Evolutionary conservation across 768 basidiomycete genomes (phyloP).

Genomic region (Phanerochaete carnosa): DNA sequence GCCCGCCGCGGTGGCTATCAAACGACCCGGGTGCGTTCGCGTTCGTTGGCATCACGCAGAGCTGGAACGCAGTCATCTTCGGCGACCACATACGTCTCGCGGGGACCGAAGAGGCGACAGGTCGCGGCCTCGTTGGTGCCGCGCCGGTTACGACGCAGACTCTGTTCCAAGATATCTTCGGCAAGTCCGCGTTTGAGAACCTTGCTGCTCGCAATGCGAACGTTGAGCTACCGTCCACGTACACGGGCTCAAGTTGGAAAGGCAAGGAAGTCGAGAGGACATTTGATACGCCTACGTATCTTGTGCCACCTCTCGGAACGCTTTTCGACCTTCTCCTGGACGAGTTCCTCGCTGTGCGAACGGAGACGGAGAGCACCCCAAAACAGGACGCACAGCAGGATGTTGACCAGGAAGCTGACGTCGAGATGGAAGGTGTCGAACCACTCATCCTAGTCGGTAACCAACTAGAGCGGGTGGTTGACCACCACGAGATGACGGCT

Average conservation of each 20-base stretch:
- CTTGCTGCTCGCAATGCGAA: constrained; percentile 17
- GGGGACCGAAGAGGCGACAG: constrained; percentile 40
- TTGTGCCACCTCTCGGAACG: constrained; percentile 68
- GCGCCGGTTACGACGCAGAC: constrained; percentile 40
- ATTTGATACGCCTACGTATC: constrained; percentile 71
- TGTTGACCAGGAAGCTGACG: constrained; percentile 29
- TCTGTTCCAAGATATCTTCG: constrained; percentile 90
- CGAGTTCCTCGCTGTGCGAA: constrained; percentile 38
- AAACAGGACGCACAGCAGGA: constrained; percentile 16
- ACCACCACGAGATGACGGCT: constrained; percentile 51
- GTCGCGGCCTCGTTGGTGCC: constrained; percentile 34
- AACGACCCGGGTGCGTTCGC: constrained; percentile 38
- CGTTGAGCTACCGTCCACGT: constrained; percentile 16
- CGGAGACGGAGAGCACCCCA: constrained; percentile 6
- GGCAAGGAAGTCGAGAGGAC: constrained; percentile 42
- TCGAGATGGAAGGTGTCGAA: constrained; percentile 20
- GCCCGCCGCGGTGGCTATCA: constrained; percentile 32
- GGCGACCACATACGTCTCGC: constrained; percentile 51
- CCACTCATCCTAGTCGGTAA: constrained; percentile 13
- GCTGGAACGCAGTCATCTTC: constrained; percentile 63
- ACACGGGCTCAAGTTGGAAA: constrained; percentile 29
- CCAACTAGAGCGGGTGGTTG: constrained; percentile 37
- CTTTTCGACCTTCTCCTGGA: constrained; percentile 66
- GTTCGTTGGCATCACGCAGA: constrained; percentile 66
- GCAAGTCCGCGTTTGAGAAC: constrained; percentile 61